phyloP scores from a whole-genome alignment of 2,329 filamentous ascomycete genomes.

The Chaetomiaceae sp. region DNA sequence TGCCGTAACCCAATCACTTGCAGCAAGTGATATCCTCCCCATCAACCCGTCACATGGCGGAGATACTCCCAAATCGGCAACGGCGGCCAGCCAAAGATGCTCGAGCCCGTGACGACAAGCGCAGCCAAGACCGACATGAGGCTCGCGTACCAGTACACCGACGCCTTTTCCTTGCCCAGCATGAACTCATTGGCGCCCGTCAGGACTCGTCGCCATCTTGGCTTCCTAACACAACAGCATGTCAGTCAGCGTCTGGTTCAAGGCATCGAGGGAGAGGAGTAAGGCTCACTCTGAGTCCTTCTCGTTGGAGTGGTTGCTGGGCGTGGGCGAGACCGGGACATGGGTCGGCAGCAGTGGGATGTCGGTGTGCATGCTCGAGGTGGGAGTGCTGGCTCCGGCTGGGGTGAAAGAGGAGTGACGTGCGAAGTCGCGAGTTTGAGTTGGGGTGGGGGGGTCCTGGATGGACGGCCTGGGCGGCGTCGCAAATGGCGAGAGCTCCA shows the following conservation, averaged over 20 bases:
- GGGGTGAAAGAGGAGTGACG: not conserved
- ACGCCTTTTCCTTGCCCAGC: constrained; percentile 13
- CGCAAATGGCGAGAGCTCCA: not conserved
- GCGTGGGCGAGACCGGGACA: not conserved
- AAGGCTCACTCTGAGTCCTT: not conserved
- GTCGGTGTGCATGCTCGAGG: constrained; percentile 6
- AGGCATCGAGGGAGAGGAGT: not conserved
- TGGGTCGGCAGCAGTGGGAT: constrained; percentile 6
- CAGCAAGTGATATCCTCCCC: not conserved
- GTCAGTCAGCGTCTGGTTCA: not conserved
- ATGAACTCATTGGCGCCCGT: not conserved
- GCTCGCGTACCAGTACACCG: constrained; percentile 16
- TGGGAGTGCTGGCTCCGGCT: not conserved
- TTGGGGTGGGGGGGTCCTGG: not conserved
- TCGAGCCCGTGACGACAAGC: constrained; percentile 12
- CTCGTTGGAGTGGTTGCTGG: not conserved
- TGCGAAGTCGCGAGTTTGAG: not conserved
- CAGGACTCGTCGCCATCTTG: not conserved
- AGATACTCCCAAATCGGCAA: constrained; percentile 16
- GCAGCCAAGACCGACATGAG: constrained; percentile 13
- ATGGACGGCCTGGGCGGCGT: not conserved
- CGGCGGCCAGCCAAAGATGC: constrained; percentile 16
- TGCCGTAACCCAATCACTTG: not conserved
- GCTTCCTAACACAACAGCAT: not conserved
- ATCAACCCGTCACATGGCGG: constrained; percentile 6